These are phyloP conservation scores for Paracamarosporium sp. DNA, from an alignment of 2,329 filamentous ascomycete genomes.

Conservation along the genomic window DNA sequence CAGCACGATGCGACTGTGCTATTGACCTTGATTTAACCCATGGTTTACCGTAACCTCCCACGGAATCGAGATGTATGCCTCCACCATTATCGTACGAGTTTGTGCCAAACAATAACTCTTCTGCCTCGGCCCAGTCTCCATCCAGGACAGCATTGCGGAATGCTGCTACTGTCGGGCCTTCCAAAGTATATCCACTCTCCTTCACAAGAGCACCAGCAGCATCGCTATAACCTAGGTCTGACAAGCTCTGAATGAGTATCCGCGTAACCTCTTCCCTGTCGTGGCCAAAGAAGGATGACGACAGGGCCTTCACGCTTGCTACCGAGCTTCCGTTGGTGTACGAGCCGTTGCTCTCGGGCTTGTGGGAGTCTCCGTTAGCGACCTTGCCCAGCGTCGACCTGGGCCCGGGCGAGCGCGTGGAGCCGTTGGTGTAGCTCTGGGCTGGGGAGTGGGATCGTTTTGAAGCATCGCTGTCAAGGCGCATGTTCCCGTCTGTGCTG, in stretches of 20 bases:
- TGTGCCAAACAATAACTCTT: conserved; percentile 73
- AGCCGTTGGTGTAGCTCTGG: conserved; percentile 48
- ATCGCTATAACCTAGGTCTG: conserved; percentile 83
- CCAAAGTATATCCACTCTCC: conserved; percentile 87
- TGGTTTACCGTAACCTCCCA: conserved; percentile 38
- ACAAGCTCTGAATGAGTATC: conserved; percentile 87
- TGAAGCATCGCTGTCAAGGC: conserved; percentile 52
- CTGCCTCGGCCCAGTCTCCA: conserved; percentile 86
- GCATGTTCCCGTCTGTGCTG: conserved; percentile 49
- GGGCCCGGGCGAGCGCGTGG: conserved; percentile 42
- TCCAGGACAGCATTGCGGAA: conserved; percentile 82
- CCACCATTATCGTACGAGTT: conserved; percentile 53
- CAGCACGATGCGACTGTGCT: conserved; percentile 42
- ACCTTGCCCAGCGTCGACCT: conserved; percentile 43
- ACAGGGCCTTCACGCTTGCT: conserved; percentile 34
- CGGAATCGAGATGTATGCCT: conserved; percentile 44
- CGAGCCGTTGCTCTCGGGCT: conserved; percentile 52
- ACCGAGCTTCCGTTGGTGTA: conserved; percentile 50
- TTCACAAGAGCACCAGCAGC: conserved; percentile 77
- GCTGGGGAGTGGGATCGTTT: conserved; percentile 45
- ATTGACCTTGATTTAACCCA: conserved; percentile 37
- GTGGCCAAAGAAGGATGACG: conserved; percentile 76
- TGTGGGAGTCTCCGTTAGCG: conserved; percentile 49
- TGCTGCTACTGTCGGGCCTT: conserved; percentile 83
- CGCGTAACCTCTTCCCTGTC: conserved; percentile 91